A percentile compares a stretch with the other conserved stretches of the same genome.
Evolutionary conservation across 1,139 yeast genomes (phyloP).

Genomic region (Zygosaccharomyces pseudobailii): DNA sequence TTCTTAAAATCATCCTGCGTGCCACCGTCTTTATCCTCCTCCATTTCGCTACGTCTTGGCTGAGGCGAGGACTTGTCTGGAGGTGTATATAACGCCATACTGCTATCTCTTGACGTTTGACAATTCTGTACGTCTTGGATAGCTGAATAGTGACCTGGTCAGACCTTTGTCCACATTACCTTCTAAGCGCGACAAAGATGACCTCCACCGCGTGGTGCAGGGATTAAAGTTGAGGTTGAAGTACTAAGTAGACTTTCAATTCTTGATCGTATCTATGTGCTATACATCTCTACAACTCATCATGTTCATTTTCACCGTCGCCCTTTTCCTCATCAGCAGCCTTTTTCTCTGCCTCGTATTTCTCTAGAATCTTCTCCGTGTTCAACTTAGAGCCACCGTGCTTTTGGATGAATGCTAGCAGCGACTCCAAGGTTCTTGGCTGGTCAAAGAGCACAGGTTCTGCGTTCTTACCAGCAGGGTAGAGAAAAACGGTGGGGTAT

Average conservation of each 20-base stretch:
- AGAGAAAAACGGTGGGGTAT: slow-evolving; percentile 88
- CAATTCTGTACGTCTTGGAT: background rate
- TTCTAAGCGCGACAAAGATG: background rate
- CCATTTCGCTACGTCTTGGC: slow-evolving; percentile 9
- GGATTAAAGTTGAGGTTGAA: background rate
- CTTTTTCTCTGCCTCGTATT: slow-evolving; percentile 34
- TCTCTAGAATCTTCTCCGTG: slow-evolving; percentile 40
- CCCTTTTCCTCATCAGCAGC: slow-evolving; percentile 12
- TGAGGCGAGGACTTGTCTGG: slow-evolving; percentile 20
- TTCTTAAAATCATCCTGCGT: slow-evolving; percentile 15
- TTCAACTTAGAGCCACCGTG: slow-evolving; percentile 59
- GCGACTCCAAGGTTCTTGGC: slow-evolving; percentile 67
- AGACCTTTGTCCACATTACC: background rate
- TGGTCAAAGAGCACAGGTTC: slow-evolving; percentile 68
- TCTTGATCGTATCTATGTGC: background rate
- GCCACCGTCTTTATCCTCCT: slow-evolving; percentile 10
- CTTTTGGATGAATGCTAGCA: slow-evolving; percentile 65
- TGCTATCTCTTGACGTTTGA: background rate
- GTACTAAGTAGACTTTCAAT: background rate
- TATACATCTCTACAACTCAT: slow-evolving; percentile 13
- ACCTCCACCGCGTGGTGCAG: background rate
- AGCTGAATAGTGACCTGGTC: background rate
- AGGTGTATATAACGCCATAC: slow-evolving; percentile 30
- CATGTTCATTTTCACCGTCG: slow-evolving; percentile 14
- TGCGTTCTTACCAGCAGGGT: slow-evolving; percentile 82